These are phyloP conservation scores for Neospermospora avenae DNA, from an alignment of 2,329 filamentous ascomycete species.

Conservation along the genomic window DNA sequence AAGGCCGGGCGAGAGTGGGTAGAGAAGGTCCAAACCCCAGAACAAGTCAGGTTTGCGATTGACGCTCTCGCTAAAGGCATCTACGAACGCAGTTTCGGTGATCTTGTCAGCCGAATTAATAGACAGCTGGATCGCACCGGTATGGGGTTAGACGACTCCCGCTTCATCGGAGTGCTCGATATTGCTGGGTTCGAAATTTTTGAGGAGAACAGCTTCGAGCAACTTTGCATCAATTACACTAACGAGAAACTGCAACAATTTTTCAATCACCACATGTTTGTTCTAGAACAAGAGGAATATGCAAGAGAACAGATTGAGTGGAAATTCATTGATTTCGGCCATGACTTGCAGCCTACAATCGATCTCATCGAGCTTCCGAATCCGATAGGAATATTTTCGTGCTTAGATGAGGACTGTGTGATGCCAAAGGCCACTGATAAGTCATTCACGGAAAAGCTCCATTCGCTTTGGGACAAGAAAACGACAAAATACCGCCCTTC, in stretches of 20 bases:
- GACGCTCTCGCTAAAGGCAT: conserved; percentile 95
- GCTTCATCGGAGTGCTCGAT: conserved; percentile 97
- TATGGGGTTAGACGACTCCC: conserved; percentile 78
- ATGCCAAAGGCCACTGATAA: conserved; percentile 99
- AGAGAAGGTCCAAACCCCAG: conserved; percentile 95
- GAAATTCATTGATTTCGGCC: conserved; percentile 99
- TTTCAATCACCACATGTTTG: conserved; percentile 99
- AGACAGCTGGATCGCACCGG: conserved; percentile 83
- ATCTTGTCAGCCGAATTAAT: conserved; percentile 90
- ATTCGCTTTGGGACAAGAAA: conserved; percentile 94
- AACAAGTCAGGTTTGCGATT: conserved; percentile 86
- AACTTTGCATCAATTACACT: conserved; percentile 99
- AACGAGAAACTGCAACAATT: conserved; percentile 99
- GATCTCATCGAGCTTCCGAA: conserved; percentile 95
- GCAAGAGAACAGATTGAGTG: conserved; percentile 97
- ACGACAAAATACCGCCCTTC: conserved; percentile 89
- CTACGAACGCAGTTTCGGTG: conserved; percentile 92
- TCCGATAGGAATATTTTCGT: conserved; percentile 98
- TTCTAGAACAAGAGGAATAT: conserved; percentile 97
- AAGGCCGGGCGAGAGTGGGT: conserved; percentile 98
- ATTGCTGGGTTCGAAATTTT: conserved; percentile 99
- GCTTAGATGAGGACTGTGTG: conserved; percentile 93
- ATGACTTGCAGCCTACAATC: conserved; percentile 94
- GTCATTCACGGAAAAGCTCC: conserved; percentile 96
- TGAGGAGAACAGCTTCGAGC: conserved; percentile 96